A percentile compares a stretch with the other conserved stretches of the same genome.
phyloP scores from a whole-genome alignment of 805 yeast genomes.

The Dipodascus geniculatus region DNA sequence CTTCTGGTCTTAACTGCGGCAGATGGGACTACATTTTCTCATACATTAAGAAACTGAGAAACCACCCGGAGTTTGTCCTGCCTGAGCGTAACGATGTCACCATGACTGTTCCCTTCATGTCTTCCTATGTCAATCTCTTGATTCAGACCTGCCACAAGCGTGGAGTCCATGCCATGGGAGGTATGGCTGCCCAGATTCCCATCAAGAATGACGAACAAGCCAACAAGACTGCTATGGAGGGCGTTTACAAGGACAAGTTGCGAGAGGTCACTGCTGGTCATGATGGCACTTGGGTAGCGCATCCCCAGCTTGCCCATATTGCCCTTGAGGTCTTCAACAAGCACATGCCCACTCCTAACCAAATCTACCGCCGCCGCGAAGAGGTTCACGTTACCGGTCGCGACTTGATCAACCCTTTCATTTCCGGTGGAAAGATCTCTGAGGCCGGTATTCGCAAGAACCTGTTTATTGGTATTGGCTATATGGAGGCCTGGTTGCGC shows the following conservation, averaged over 20 bases:
- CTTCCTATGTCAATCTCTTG: constrained; percentile 50
- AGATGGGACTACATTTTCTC: constrained; percentile 71
- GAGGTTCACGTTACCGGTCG: constrained; percentile 42
- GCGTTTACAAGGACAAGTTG: constrained; percentile 55
- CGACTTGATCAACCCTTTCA: constrained; percentile 49
- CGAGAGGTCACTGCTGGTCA: constrained; percentile 59
- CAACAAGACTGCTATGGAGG: constrained; percentile 53
- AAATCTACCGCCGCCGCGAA: constrained; percentile 41
- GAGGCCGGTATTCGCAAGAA: constrained; percentile 57
- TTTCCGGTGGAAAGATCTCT: constrained; percentile 47
- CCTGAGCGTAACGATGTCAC: constrained; percentile 64
- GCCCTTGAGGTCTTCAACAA: constrained; percentile 60
- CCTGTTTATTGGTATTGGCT: constrained; percentile 51
- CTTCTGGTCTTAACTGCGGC: constrained; percentile 65
- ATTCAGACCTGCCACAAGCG: constrained; percentile 61
- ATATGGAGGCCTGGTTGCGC: constrained; percentile 66
- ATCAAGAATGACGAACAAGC: constrained; percentile 52
- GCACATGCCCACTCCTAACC: constrained; percentile 67
- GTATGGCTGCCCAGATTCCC: constrained; percentile 72
- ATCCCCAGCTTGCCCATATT: constrained; percentile 56
- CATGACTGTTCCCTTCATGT: constrained; percentile 60
- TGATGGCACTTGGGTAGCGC: constrained; percentile 73
- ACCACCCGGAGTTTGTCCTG: constrained; percentile 47
- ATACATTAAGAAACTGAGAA: constrained; percentile 52
- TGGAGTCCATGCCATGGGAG: constrained; percentile 68